phyloP scores from a whole-genome alignment of 306 rosid genomes.

The Geum urbanum region DNA sequence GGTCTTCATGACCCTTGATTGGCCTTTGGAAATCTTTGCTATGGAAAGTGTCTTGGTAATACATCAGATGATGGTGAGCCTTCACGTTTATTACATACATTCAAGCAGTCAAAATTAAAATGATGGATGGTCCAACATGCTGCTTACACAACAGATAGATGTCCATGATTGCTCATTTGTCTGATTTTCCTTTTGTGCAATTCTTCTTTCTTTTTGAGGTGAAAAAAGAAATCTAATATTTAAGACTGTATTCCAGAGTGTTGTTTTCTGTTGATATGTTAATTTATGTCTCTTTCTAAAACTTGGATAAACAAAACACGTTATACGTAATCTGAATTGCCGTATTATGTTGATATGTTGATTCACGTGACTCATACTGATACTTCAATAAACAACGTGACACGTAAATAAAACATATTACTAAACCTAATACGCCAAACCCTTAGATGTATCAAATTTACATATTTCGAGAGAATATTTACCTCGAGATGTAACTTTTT shows the following conservation, averaged over 20 bases:
- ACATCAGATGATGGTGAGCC: slow-evolving; percentile 63
- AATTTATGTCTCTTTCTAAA: background rate
- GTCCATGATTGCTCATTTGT: slow-evolving; percentile 56
- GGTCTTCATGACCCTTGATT: slow-evolving; percentile 29
- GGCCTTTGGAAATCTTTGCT: slow-evolving; percentile 39
- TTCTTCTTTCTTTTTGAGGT: background rate
- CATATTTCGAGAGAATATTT: background rate
- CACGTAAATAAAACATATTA: background rate
- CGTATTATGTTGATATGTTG: background rate
- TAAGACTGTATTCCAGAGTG: background rate
- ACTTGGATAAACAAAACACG: background rate
- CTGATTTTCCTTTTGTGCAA: slow-evolving; percentile 15
- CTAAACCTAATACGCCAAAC: background rate
- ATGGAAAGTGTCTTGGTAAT: slow-evolving; percentile 43
- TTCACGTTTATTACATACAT: slow-evolving; percentile 80
- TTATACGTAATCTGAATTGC: background rate
- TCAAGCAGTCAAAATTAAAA: slow-evolving; percentile 54
- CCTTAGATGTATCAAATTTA: too few relatives aligned
- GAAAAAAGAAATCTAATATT: background rate
- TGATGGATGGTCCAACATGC: slow-evolving; percentile 64
- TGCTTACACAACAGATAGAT: slow-evolving; percentile 47
- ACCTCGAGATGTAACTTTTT: background rate
- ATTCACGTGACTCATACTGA: background rate
- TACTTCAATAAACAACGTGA: background rate
- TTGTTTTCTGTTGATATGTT: background rate